Base-by-base conservation (phyloP, 2,329 filamentous ascomycete genomes). In the Metarhizium brunneum region DNA sequence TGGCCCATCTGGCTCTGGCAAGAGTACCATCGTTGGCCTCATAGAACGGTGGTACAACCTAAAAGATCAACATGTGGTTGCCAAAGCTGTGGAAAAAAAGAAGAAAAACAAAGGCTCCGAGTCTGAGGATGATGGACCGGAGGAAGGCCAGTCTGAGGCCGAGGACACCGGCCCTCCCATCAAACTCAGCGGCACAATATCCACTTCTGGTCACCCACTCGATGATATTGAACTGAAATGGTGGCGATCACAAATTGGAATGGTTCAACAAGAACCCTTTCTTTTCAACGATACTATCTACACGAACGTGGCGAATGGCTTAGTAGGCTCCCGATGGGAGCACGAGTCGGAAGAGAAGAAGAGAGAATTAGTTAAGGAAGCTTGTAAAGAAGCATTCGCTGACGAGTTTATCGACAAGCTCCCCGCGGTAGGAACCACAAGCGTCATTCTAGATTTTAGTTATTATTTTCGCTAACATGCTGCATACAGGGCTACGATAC, bases 1-100 rank as follows among this genome's bases (percentile, higher is more conserved):
- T 20, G 87, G 87, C 0, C 81, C 85, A 0, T 88, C 84, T 2
- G 87, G 87, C 0, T 84, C 80, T 4, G 87, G 88, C 0, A 92
- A 91, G 67, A 87, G 83, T 52, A 91, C 87, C 0, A 82, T 90
- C 30, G 81, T 90, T 0, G 85, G 84, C 0, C 70, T 91, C 2
- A 73, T 90, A 3, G 83, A 90, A 64, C 75, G 86, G 36, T 90
- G 86, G 85, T 90, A 90, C 64, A 80, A 82, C 2, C 72, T 86
- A 1, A 72, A 77, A 40, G 73, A 78, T 6, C 76, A 83, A 57
- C 70, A 78, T 54, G 62, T 75, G n/a, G 75, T 83, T 32, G 75
- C 73, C 14, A 78, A 77, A 65, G 71, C 76, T 3, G 69, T 76
- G 43, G 76, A 76, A 59, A 73, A 78, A 59, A 72, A 72, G 63